Base-by-base conservation (phyloP, 495 filamentous ascomycete species). In the Penicillium herquei region DNA sequence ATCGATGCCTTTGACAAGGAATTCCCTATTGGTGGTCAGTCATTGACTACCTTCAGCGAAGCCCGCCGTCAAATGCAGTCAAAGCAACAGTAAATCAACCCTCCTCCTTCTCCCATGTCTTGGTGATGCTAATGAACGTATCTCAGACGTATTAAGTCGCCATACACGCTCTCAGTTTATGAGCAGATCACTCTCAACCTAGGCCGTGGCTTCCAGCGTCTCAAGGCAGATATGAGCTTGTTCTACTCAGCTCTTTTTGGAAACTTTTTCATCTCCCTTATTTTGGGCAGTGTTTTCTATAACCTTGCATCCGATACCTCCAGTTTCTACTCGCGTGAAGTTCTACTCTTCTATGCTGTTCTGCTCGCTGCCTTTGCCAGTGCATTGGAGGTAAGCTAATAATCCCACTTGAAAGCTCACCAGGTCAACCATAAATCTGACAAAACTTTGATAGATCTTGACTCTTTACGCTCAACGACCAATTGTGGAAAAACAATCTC, bases 401-500 rank as follows among this genome's bases (percentile, higher is more conserved):
- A n/a, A n/a, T n/a, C n/a, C n/a, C n/a, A n/a, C n/a, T n/a, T n/a
- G n/a, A n/a, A n/a, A n/a, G n/a, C n/a, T n/a, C n/a, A n/a, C n/a
- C n/a, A n/a, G n/a, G n/a, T n/a, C n/a, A n/a, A n/a, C n/a, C n/a
- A n/a, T n/a, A n/a, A n/a, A n/a, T n/a, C n/a, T n/a, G n/a, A n/a
- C n/a, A n/a, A n/a, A n/a, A n/a, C n/a, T n/a, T n/a, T n/a, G n/a
- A n/a, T n/a, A n/a, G 68, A 84, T 87, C 52, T 73, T 96, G 33
- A 91, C 88, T 7, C 80, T 96, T 2, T 96, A 90, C 68, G 81
- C 87, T 13, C 92, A 96, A 81, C 84, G 91, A 12, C 84, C 88
- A 1, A 95, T 96, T 62, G 90, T 97, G 53, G 91, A 96, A 64
- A 97, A 97, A 64, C 92, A 97, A 63, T 73, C 76, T 48, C 85